Conservation (phyloP, 1,139 yeast species). For the Martiniozyma asiatica region DNA sequence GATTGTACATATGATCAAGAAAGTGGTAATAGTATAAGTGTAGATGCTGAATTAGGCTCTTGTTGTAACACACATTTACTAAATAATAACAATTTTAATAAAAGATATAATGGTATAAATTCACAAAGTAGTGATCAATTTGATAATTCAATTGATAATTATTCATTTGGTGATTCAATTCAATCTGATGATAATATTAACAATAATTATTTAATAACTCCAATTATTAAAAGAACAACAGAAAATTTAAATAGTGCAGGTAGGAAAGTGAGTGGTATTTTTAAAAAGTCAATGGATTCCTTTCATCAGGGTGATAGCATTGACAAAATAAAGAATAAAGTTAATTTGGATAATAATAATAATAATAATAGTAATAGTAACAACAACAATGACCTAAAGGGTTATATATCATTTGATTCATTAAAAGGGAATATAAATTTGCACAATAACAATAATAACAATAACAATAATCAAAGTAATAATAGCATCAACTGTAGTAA, state of each 20-base stretch:
- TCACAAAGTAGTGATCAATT: background rate
- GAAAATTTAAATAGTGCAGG: slow-evolving; percentile 17
- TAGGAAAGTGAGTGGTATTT: slow-evolving; percentile 17
- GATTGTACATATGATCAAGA: too few relatives aligned
- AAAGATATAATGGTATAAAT: slow-evolving; percentile 1
- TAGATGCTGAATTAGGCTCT: too few relatives aligned
- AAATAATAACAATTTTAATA: slow-evolving; percentile 2
- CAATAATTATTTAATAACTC: slow-evolving; percentile 13
- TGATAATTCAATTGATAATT: slow-evolving; percentile 2
- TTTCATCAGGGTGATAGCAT: slow-evolving; percentile 4
- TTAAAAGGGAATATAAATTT: slow-evolving; percentile 10
- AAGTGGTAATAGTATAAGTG: too few relatives aligned
- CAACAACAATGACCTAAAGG: slow-evolving; percentile 16
- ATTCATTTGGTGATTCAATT: too few relatives aligned
- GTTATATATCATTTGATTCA: slow-evolving; percentile 28
- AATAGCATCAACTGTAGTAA: too few relatives aligned
- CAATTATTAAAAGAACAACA: slow-evolving; percentile 15
- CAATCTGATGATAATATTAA: slow-evolving; percentile 2
- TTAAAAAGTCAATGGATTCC: slow-evolving; percentile 14
- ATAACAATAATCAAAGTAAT: too few relatives aligned
- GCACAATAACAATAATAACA: too few relatives aligned
- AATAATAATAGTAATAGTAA: background rate
- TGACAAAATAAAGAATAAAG: slow-evolving; percentile 1
- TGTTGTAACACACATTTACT: too few relatives aligned
- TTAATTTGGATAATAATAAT: slow-evolving; percentile 1